Evolutionary conservation across 2,329 filamentous ascomycete genomes (phyloP).

Genomic region (Blastomyces percursus): DNA sequence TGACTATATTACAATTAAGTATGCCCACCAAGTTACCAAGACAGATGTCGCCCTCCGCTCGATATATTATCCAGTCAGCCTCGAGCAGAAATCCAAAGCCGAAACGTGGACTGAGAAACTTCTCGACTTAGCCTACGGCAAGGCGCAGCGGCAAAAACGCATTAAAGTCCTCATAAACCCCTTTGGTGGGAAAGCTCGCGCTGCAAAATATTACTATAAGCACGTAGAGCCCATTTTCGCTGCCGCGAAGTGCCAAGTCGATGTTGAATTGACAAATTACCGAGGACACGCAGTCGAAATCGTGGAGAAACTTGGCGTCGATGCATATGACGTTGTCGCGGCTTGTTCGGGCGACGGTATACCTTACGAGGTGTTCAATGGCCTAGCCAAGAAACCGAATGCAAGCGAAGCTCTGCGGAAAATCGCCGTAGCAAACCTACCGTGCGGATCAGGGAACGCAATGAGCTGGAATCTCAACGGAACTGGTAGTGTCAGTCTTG

Average conservation of each 20-base stretch:
- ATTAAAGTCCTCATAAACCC: constrained; percentile 88
- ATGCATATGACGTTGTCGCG: constrained; percentile 72
- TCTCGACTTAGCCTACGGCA: constrained; percentile 58
- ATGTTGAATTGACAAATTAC: constrained; percentile 60
- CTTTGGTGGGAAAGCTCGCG: constrained; percentile 70
- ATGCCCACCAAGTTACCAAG: constrained; percentile 52
- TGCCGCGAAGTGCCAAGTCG: constrained; percentile 65
- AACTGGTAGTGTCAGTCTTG: constrained; percentile 60
- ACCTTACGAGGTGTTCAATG: constrained; percentile 90
- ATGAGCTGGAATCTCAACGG: constrained; percentile 86
- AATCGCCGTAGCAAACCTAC: constrained; percentile 74
- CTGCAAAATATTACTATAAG: constrained; percentile 59
- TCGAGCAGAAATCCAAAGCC: constrained; percentile 40
- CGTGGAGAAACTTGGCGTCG: constrained; percentile 61
- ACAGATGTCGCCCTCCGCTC: constrained; percentile 49
- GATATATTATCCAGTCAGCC: constrained; percentile 51
- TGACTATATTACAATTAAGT: constrained; percentile 57
- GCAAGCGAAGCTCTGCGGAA: constrained; percentile 62
- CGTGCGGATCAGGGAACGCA: constrained; percentile 88
- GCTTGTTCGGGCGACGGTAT: constrained; percentile 88
- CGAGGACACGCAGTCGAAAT: constrained; percentile 71
- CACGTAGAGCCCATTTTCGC: constrained; percentile 73
- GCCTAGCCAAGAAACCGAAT: constrained; percentile 64
- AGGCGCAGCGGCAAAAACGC: constrained; percentile 57
- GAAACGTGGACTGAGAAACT: constrained; percentile 54